phyloP scores from a whole-genome alignment of 1,139 yeast genomes.

The Yamadazyma jaroonii region DNA sequence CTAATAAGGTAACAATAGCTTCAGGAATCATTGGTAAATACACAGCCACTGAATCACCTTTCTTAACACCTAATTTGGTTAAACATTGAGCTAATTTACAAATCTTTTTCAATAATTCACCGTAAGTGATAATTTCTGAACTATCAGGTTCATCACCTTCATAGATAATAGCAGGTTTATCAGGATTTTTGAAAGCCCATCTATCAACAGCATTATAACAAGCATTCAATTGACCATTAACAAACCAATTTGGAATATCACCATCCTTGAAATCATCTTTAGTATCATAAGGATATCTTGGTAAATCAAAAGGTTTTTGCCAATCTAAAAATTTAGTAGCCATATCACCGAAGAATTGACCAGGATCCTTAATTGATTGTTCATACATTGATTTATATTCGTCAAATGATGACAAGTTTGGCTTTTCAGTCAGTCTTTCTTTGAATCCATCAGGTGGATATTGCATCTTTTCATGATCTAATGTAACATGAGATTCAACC shows the following conservation, averaged over 20 bases:
- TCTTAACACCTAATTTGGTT: conserved; percentile 63
- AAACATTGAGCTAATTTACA: conserved; percentile 69
- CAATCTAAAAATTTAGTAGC: conserved; percentile 60
- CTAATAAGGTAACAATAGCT: conserved; percentile 69
- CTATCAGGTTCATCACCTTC: conserved; percentile 76
- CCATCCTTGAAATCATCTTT: conserved; percentile 57
- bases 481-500: conserved; percentile 28
- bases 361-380: conserved; percentile 68
- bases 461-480: conserved; percentile 42
- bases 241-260: conserved; percentile 74
- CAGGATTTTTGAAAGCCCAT: conserved; percentile 69
- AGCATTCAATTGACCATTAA: conserved; percentile 75
- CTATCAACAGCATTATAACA: conserved; percentile 77
- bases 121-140: conserved; percentile 64
- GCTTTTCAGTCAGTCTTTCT: conserved; percentile 48
- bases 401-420: conserved; percentile 49
- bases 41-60: conserved; percentile 84
- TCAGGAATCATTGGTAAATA: conserved; percentile 87
- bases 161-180: conserved; percentile 73
- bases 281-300: conserved; percentile 52
- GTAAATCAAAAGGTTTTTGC: conserved; percentile 59
- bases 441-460: conserved; percentile 58
- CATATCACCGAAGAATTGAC: conserved; percentile 58
- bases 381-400: conserved; percentile 60
- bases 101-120: conserved; percentile 68